A percentile compares a stretch with the other conserved stretches of the same genome.
Conservation (phyloP, 1,139 yeast genomes). For the Sugiyamaella paludigena region DNA sequence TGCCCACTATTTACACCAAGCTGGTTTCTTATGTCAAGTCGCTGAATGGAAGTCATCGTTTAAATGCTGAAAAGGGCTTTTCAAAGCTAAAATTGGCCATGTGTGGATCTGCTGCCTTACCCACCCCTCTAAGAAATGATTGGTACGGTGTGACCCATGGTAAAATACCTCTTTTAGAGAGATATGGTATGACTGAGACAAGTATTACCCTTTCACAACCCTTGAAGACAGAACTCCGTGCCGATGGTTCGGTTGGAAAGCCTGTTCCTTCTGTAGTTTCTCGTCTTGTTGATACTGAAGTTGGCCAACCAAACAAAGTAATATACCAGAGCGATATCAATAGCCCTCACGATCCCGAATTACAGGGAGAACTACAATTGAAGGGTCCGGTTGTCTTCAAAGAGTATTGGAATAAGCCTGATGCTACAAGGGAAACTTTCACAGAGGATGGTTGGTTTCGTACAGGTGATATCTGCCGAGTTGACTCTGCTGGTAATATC, state of each 20-base stretch:
- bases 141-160: slow-evolving; percentile 37
- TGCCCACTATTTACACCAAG: slow-evolving; percentile 40
- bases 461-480: slow-evolving; percentile 41
- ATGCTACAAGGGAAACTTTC: slow-evolving; percentile 37
- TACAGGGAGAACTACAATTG: slow-evolving; percentile 36
- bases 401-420: slow-evolving; percentile 37
- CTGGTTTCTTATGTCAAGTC: slow-evolving; percentile 29
- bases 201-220: slow-evolving; percentile 41
- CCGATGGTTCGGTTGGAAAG: slow-evolving; percentile 38
- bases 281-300: slow-evolving; percentile 33
- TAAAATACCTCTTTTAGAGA: slow-evolving; percentile 36
- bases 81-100: slow-evolving; percentile 33
- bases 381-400: slow-evolving; percentile 37
- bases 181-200: slow-evolving; percentile 42
- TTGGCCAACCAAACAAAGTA: slow-evolving; percentile 18
- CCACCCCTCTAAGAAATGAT: slow-evolving; percentile 35
- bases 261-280: slow-evolving; percentile 39
- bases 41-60: slow-evolving; percentile 7
- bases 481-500: slow-evolving; percentile 32
- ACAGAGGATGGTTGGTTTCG: slow-evolving; percentile 36
- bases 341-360: slow-evolving; percentile 10
- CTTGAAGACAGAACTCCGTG: slow-evolving; percentile 27
- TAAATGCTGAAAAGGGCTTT: slow-evolving; percentile 18
- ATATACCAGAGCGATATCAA: slow-evolving; percentile 24
- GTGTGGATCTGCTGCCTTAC: slow-evolving; percentile 43